Evolutionary conservation across 805 yeast genomes (phyloP).

Genomic region (Myxozyma geophila): DNA sequence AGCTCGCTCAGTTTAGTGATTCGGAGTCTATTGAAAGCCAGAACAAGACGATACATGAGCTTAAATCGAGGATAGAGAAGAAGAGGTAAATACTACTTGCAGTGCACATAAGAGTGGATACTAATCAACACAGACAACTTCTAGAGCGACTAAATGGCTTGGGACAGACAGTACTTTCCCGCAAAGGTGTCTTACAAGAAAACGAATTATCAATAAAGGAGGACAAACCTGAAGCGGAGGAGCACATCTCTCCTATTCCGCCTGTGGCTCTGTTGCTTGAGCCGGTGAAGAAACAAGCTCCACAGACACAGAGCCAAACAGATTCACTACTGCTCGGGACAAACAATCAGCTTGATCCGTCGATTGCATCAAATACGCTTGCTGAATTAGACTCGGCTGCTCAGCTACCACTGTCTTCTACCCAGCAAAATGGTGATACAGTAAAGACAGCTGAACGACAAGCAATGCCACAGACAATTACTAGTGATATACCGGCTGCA

Average conservation of each 20-base stretch:
- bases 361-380: too few species aligned
- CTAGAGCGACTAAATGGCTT: slow-evolving; percentile 1
- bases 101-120: neutral
- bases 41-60: slow-evolving; percentile 2
- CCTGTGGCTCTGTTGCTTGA: neutral
- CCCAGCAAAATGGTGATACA: too few species aligned
- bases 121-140: neutral
- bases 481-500: neutral
- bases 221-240: neutral
- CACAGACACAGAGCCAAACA: too few species aligned
- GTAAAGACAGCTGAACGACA: too few species aligned
- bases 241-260: slow-evolving; percentile 1
- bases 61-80: slow-evolving; percentile 12
- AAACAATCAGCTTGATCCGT: too few species aligned
- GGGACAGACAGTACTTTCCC: slow-evolving; percentile 7
- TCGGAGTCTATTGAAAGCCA: slow-evolving; percentile 15
- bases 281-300: neutral
- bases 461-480: neutral
- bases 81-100: slow-evolving; percentile 6
- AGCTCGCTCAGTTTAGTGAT: slow-evolving; percentile 10
- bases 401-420: too few species aligned
- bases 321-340: neutral
- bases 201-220: slow-evolving; percentile 2
- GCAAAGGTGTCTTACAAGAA: slow-evolving; percentile 7
- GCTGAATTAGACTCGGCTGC: too few species aligned